Base-by-base conservation (phyloP, 2,329 filamentous ascomycete genomes). In the Taxawa tesnikishii region DNA sequence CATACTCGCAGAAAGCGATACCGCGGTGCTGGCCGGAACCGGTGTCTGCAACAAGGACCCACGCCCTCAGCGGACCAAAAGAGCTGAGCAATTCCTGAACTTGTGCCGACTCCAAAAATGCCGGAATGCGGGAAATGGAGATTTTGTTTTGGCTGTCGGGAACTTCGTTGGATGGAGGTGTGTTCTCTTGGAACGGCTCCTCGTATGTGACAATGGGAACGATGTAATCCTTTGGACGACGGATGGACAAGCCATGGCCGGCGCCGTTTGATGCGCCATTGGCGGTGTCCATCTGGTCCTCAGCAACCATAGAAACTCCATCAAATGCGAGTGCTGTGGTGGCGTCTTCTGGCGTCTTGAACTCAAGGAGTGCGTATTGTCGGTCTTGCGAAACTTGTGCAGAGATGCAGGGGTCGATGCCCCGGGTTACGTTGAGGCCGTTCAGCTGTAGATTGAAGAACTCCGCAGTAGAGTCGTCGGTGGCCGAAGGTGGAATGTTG, bases 371-470 rank as follows among this genome's bases (percentile, higher is more conserved):
- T 7, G 85, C 88, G 56, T 93, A 94, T 1, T 72, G 69, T 34
- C 69, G 66, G 53, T 93, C 83, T 37, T 76, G 74, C 14, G 85
- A 80, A 34, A 96, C 67, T 46, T 94, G 83, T 23, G 80, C 83
- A 6, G 79, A 77, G 32, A 83, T 67, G 52, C 90, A 96, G 21
- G 88, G 87, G 47, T 96, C 87, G 28, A 73, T 70, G 42, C 74
- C 77, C 43, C 84, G 77, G 32, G 93, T 75, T 21, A 94, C 80
- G 48, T 98, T 99, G 28, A 98, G 65, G n/a, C 87, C 85, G 48
- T 98, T 96, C 31, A 99, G 71, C 55, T 96, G 87, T 15, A 94
- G 67, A 50, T 98, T 98, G 69, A 98, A 94, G 62, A 94, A 98
- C 14, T 75, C 70, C 38, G 79, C 62, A 25, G 98, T 55, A 40